These are phyloP conservation scores for Spergularia bocconei DNA, from an alignment of 148 eudicot genomes.

Conservation along the genomic window DNA sequence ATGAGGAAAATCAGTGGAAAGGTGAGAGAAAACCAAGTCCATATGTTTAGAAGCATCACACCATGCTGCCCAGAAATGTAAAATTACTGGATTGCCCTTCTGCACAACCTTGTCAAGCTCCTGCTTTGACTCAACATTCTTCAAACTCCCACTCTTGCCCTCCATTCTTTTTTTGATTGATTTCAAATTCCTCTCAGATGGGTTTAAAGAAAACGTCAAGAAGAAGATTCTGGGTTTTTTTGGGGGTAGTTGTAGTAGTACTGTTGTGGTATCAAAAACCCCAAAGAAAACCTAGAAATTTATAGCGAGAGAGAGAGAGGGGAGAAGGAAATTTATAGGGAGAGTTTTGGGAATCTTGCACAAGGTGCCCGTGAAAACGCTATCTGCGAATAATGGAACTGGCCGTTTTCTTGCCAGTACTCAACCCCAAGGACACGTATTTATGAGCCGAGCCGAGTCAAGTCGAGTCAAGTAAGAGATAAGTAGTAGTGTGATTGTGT, in stretches of 20 bases:
- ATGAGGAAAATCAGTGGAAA: slow-evolving; percentile 89
- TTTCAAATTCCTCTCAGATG: not conserved
- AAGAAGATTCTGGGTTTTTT: not conserved
- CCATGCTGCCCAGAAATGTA: slow-evolving; percentile 97
- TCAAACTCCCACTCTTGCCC: slow-evolving; percentile 47
- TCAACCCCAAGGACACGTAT: too few relatives aligned
- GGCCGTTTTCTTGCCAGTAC: too few relatives aligned
- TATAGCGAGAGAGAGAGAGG: not conserved
- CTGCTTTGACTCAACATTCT: slow-evolving; percentile 63
- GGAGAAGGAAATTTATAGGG: not conserved
- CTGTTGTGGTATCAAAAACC: not conserved
- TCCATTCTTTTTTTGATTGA: slow-evolving; percentile 13
- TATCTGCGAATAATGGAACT: too few relatives aligned
- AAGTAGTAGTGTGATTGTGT: too few relatives aligned
- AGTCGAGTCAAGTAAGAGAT: too few relatives aligned
- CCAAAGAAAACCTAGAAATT: not conserved
- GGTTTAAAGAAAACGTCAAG: too few relatives aligned
- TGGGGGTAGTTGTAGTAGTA: too few relatives aligned
- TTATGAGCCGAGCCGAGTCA: too few relatives aligned
- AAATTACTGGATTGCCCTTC: slow-evolving; percentile 47
- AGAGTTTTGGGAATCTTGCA: not conserved
- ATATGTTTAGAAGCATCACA: slow-evolving; percentile 95
- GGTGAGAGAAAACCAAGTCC: slow-evolving; percentile 96
- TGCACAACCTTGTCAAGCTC: slow-evolving; percentile 53
- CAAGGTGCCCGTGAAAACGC: too few relatives aligned